Evolutionary conservation across 164 flowering plant species (phyloP), one percentile per base, ranked within the genome.

Genomic region (Vitis rupestris): DNA sequence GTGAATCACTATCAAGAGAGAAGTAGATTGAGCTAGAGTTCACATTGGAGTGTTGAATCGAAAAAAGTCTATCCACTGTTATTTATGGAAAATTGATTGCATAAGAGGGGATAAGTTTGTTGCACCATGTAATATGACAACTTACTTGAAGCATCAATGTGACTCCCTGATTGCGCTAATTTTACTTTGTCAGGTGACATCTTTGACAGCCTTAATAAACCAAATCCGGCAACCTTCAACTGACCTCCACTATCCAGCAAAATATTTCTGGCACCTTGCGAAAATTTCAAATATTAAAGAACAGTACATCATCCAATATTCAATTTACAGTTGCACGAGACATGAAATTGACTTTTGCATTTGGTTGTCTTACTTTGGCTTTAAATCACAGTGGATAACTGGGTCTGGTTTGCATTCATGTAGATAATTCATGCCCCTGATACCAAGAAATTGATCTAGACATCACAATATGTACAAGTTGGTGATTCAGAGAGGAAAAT

Each of bases 231-330:
- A 30, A 96, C 83, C 86, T 96, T 96, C 85, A 93, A 73, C 50
- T 79, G 95, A 44, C 97, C 97, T 76, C 90, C 97, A 86, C 72
- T 83, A 83, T 93, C 98, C 85, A 93, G 97, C 94, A 91, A 91
- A 89, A 96, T 84, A 89, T 96, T 96, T 91, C 98, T 96, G 99
- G 92, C 98, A 96, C 97, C 99, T 96, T 96, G 85, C 86, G 84
- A 86, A 89, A 81, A 82, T 78, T 88, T 85, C 81, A 83, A 77
- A 82, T 81, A 84, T 92, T 90, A 89, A 84, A 92, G 80, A 82
- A 79, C 71, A 70, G 82, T 73, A 79, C 69, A 78, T 74, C 65
- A 14, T 1, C 10, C 13, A 72, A 66, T 31, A 12, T 63, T 44
- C 8, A 66, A 67, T 48, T 14, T 66, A 27, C 37, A 59, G 69